phyloP scores from a whole-genome alignment of 176 grass and related monocot genomes.

The Ananas comosus region DNA sequence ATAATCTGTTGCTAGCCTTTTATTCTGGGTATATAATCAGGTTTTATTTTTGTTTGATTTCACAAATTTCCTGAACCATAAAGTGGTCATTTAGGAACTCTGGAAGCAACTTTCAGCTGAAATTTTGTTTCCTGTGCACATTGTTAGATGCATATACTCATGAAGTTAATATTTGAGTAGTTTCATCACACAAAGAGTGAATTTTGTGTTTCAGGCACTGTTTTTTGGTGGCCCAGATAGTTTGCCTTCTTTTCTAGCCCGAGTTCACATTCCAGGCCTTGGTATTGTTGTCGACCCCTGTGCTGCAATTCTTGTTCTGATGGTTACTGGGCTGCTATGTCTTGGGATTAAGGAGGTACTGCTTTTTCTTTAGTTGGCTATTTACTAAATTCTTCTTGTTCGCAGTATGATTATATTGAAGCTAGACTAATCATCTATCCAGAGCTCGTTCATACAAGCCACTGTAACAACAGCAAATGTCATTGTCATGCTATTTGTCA shows the following conservation, averaged over 20 bases:
- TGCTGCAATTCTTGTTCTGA: slow-evolving; percentile 80
- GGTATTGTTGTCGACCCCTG: slow-evolving; percentile 66
- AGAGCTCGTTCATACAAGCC: slow-evolving; percentile 80
- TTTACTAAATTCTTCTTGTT: background rate
- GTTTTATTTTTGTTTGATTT: background rate
- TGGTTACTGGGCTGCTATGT: slow-evolving; percentile 72
- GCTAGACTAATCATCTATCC: slow-evolving; percentile 4
- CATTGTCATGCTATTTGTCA: slow-evolving; percentile 65
- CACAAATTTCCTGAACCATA: no score
- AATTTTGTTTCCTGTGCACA: no score
- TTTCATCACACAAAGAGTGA: background rate
- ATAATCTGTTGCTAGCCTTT: no score
- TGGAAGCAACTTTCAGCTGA: no score
- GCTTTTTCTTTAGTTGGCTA: slow-evolving; percentile 2
- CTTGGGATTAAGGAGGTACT: slow-evolving; percentile 84
- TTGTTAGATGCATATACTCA: no score
- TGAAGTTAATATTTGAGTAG: background rate
- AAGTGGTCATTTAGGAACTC: no score
- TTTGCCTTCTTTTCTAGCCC: slow-evolving; percentile 56
- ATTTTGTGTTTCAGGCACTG: slow-evolving; percentile 36
- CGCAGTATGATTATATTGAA: background rate
- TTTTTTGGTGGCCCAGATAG: slow-evolving; percentile 88
- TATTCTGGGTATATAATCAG: no score
- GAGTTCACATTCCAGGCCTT: slow-evolving; percentile 54
- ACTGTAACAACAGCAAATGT: slow-evolving; percentile 73